Conservation (phyloP, 805 yeast genomes). For the Dipodascopsis uninucleata region DNA sequence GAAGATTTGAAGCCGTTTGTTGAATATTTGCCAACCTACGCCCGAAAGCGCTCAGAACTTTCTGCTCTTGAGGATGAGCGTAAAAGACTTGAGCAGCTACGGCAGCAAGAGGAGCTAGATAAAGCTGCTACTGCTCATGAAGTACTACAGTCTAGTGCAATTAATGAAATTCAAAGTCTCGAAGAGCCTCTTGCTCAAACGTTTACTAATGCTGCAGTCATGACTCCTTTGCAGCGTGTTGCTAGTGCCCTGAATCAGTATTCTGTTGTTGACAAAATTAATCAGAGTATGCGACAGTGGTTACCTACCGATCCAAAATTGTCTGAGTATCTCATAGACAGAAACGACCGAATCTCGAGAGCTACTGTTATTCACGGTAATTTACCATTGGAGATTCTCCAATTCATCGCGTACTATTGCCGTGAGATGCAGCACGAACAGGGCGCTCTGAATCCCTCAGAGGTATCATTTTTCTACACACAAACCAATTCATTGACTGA, state of each 20-base stretch:
- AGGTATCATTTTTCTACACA: constrained; percentile 9
- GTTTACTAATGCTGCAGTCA: background rate
- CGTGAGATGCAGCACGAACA: constrained; percentile 19
- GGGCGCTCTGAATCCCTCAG: constrained; percentile 9
- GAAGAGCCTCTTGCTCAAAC: background rate
- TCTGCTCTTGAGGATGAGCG: constrained; percentile 5
- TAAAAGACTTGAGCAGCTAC: constrained; percentile 1
- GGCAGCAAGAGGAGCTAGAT: constrained; percentile 4
- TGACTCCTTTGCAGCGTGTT: background rate
- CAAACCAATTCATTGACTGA: constrained; percentile 14
- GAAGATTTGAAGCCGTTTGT: constrained; percentile 24
- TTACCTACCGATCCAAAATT: constrained; percentile 10
- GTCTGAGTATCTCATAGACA: constrained; percentile 19
- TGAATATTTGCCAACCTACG: constrained; percentile 26
- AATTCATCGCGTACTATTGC: constrained; percentile 17
- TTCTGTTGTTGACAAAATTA: constrained; percentile 6
- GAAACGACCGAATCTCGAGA: constrained; percentile 22
- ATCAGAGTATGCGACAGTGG: constrained; percentile 9
- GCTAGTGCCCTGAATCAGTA: background rate
- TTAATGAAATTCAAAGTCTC: background rate
- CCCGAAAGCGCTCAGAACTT: constrained; percentile 16
- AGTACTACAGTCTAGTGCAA: background rate
- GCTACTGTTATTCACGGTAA: constrained; percentile 26
- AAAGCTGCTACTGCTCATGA: constrained; percentile 11
- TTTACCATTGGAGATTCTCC: constrained; percentile 23